These are phyloP conservation scores for Lactifluus subvellereus DNA, from an alignment of 768 basidiomycete species.

Conservation along the genomic window DNA sequence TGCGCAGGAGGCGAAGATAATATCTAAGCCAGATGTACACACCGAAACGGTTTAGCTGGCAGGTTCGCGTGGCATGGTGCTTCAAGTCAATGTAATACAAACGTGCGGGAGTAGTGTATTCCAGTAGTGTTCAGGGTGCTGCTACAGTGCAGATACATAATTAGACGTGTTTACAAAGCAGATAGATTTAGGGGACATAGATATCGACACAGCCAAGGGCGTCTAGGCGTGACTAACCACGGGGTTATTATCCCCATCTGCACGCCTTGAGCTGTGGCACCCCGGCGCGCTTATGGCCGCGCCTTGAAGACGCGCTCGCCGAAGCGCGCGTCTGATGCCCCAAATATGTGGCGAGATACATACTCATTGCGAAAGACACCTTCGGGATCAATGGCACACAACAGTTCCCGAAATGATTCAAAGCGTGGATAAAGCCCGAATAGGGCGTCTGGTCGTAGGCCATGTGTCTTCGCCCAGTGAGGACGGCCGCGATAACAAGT, in stretches of 20 bases:
- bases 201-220: neutral
- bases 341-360: conserved; percentile 80
- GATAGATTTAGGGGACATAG: neutral
- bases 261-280: conserved; percentile 8
- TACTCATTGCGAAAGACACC: conserved; percentile 87
- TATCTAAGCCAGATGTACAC: neutral
- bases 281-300: conserved; percentile 22
- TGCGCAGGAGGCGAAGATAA: neutral
- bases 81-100: neutral
- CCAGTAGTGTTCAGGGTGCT: neutral
- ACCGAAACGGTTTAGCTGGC: neutral
- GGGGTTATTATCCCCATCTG: conserved; percentile 15
- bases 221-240: neutral
- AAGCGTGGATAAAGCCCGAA: conserved; percentile 74
- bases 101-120: neutral
- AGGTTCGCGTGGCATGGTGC: too few species aligned
- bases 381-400: conserved; percentile 63
- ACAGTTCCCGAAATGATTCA: conserved; percentile 63
- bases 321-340: conserved; percentile 39
- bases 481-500: conserved; percentile 70
- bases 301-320: conserved; percentile 45
- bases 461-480: conserved; percentile 95
- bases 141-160: neutral
- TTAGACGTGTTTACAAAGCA: neutral
- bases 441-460: conserved; percentile 57